Conservation (phyloP, 148 eudicot genomes). For the Rhododendron henanense region DNA sequence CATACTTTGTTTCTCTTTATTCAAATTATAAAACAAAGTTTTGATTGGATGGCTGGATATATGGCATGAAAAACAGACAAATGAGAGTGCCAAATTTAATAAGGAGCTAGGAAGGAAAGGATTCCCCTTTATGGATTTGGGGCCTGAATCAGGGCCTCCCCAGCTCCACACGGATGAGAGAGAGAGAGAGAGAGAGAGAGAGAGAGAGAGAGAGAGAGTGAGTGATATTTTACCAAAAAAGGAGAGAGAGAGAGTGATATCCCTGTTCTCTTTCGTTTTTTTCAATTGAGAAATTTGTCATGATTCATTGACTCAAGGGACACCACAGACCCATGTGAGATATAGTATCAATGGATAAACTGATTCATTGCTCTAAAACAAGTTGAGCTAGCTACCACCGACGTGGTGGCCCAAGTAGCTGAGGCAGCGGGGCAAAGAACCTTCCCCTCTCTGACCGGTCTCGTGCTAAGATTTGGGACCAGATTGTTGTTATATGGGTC, state of each 20-base stretch:
- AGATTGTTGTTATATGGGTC: background rate
- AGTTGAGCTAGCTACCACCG: background rate
- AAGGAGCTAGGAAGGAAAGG: background rate
- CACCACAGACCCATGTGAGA: background rate
- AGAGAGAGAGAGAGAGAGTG: background rate
- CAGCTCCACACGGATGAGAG: background rate
- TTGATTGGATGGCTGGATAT: background rate
- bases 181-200: too few species aligned
- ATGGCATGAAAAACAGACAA: background rate
- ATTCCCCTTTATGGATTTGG: background rate
- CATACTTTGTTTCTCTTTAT: too few species aligned
- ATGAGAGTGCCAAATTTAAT: background rate
- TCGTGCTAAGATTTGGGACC: background rate
- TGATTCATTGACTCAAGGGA: background rate
- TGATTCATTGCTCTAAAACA: background rate
- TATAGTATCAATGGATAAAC: too few species aligned
- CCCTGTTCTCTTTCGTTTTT: background rate
- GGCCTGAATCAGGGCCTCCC: background rate
- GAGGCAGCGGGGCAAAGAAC: background rate
- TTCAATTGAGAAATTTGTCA: background rate
- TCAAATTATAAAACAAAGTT: background rate
- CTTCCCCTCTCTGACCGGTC: too few species aligned
- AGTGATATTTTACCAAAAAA: too few species aligned
- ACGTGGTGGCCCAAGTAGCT: background rate
- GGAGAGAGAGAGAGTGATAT: background rate